Evolutionary conservation across 495 filamentous ascomycete genomes (phyloP).

Genomic region (Hypoxylon lienhwacheense): DNA sequence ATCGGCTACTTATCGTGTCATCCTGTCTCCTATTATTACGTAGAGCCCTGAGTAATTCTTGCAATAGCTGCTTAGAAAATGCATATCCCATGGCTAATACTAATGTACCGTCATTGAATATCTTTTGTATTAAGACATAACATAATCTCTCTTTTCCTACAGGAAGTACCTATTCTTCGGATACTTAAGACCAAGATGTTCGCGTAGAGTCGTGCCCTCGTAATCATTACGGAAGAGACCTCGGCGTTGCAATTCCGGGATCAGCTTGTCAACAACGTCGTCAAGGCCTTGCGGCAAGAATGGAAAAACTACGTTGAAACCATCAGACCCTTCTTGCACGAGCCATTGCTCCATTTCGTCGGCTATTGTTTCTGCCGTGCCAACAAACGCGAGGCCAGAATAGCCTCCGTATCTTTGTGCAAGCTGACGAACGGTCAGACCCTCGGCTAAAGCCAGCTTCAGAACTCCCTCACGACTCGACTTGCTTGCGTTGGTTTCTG

Average conservation of each 20-base stretch:
- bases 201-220: constrained; percentile 45
- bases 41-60: too few relatives aligned
- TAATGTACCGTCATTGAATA: too few relatives aligned
- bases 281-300: constrained; percentile 57
- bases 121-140: too few relatives aligned
- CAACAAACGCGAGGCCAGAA: constrained; percentile 55
- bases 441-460: constrained; percentile 48
- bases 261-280: constrained; percentile 50
- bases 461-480: constrained; percentile 48
- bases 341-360: constrained; percentile 55
- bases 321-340: constrained; percentile 48
- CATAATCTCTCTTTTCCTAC: neutral
- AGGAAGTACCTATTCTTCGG: constrained; percentile 57
- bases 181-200: constrained; percentile 55
- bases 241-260: constrained; percentile 56
- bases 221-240: constrained; percentile 56
- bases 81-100: too few relatives aligned
- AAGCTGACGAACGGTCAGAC: constrained; percentile 53
- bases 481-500: constrained; percentile 59
- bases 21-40: too few relatives aligned
- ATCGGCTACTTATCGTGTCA: too few relatives aligned
- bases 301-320: constrained; percentile 52
- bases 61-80: too few relatives aligned
- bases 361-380: constrained; percentile 51
- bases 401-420: constrained; percentile 56